Evolutionary conservation across 305 asterid genomes (phyloP), one percentile per base, ranked within the genome.

Genomic region (Striga hermonthica): DNA sequence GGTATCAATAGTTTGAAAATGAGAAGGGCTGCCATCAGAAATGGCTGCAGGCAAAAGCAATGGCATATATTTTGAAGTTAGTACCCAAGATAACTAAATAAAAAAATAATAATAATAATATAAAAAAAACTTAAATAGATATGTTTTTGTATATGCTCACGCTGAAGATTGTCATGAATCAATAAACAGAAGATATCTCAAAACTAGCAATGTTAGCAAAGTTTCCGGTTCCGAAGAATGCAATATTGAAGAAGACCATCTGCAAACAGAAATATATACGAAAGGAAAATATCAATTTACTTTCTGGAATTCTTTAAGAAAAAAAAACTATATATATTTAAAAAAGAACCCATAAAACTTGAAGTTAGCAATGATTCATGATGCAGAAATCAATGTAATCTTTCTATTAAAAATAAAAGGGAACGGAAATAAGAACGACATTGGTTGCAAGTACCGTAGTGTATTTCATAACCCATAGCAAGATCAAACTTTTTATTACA

Each of bases 151-250:
- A 60, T 41, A 10, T 69, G 81, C 98, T 92, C 76, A 92, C 98
- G 14, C 86, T 92, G 86, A 92, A 92, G 78, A 92, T 72, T 63
- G 98, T 92, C 81, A 92, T 86, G 90, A 92, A 92, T 44, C 97
- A 82, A 72, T 93, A 93, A 61, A 90, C 97, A 15, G 97, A 93
- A 4, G 98, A 93, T 74, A 93, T 90, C 89, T 90, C 98, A 68
- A 93, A 93, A 77, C 97, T 93, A 8, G 97, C 98, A 45, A 90
- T 90, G 69, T 97, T 87, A 49, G 97, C 98, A 69, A 93, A 93
- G 78, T 93, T 93, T 39, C 97, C 98, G 36, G 98, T 93, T 74
- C 98, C 98, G 50, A 93, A 93, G 88, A 93, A 93, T 28, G 97
- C 97, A 73, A 90, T 83, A 74, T 93, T 93, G 84, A 93, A 90